phyloP scores from a whole-genome alignment of 345 rosid genomes.

The Eucalyptus coolabah region DNA sequence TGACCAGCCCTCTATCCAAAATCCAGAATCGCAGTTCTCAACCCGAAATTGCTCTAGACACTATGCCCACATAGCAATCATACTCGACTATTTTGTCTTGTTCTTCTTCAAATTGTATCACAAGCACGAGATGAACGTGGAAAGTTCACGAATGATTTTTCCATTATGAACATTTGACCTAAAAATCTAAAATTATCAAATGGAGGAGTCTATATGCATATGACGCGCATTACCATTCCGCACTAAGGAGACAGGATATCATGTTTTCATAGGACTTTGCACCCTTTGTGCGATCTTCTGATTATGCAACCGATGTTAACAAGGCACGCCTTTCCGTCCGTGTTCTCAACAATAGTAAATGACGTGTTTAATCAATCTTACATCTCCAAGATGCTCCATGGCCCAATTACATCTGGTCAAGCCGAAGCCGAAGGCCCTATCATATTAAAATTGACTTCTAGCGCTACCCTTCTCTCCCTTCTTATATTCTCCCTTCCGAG shows the following conservation, averaged over 20 bases:
- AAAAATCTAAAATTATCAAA: background rate
- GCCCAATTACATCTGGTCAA: background rate
- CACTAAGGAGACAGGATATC: background rate
- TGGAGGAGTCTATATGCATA: background rate
- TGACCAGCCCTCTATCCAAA: background rate
- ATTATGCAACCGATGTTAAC: background rate
- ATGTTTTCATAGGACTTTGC: background rate
- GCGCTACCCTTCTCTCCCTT: background rate
- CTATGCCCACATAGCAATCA: background rate
- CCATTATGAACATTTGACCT: background rate
- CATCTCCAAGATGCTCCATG: background rate
- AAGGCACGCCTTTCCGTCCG: background rate
- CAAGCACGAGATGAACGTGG: background rate
- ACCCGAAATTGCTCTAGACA: no score
- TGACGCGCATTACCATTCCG: background rate
- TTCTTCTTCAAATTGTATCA: background rate
- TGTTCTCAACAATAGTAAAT: background rate
- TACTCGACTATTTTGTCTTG: background rate
- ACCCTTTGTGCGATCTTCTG: background rate
- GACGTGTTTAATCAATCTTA: background rate
- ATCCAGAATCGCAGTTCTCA: background rate
- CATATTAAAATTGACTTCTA: background rate
- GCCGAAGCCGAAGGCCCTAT: background rate
- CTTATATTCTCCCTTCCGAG: background rate
- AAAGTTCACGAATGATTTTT: no score